Percentiles rank a stretch among this genome's conserved stretches.
Evolutionary conservation across 75 land plant genomes (phyloP).

Genomic region (Pinus tabuliformis): DNA sequence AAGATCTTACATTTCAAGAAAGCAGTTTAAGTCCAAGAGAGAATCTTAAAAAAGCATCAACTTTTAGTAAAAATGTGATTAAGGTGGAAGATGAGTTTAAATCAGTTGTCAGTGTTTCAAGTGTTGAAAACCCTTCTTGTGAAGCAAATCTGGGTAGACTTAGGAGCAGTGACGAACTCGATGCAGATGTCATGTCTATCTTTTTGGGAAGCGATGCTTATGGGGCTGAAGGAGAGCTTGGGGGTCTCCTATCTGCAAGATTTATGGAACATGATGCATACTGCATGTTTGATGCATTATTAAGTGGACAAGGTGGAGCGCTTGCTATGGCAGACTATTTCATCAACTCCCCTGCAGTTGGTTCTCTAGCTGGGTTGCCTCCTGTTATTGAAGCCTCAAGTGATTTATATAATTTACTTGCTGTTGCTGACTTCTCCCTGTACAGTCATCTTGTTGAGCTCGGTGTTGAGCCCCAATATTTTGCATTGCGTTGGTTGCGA

Average conservation of each 20-base stretch:
- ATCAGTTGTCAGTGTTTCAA: neutral
- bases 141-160: slow-evolving; percentile 14
- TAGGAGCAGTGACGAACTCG: slow-evolving; percentile 44
- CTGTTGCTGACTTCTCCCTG: slow-evolving; percentile 63
- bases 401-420: slow-evolving; percentile 72
- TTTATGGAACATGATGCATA: slow-evolving; percentile 97
- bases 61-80: slow-evolving; percentile 9
- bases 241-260: slow-evolving; percentile 70
- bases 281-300: slow-evolving; percentile 86
- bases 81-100: slow-evolving; percentile 19
- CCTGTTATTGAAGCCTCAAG: slow-evolving; percentile 79
- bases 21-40: neutral
- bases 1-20: slow-evolving; percentile 32
- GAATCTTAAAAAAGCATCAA: neutral
- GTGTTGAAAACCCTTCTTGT: slow-evolving; percentile 6
- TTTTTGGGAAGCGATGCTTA: slow-evolving; percentile 74
- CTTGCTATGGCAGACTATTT: slow-evolving; percentile 82
- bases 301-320: slow-evolving; percentile 59
- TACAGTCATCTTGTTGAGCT: slow-evolving; percentile 83
- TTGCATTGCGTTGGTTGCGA: slow-evolving; percentile 88
- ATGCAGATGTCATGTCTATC: slow-evolving; percentile 53
- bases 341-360: slow-evolving; percentile 30
- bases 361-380: slow-evolving; percentile 43
- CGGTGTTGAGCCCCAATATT: slow-evolving; percentile 93
- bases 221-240: slow-evolving; percentile 95